These are phyloP conservation scores for Fomitopsis palustris DNA, from an alignment of 1,284 basidiomycete species.

Conservation along the genomic window DNA sequence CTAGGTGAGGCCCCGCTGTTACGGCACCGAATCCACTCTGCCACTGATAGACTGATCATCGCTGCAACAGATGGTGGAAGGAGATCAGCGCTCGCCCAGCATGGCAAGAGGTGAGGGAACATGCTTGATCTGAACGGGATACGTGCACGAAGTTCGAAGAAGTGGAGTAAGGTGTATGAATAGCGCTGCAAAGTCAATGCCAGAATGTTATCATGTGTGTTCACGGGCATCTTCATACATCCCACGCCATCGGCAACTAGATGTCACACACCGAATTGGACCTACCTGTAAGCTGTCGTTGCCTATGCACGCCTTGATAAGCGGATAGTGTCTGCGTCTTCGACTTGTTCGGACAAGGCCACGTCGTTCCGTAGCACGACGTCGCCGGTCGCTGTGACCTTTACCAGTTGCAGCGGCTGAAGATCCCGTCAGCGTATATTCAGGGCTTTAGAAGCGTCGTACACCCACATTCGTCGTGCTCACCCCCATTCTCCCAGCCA, in stretches of 20 bases:
- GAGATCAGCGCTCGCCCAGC: conserved; percentile 30
- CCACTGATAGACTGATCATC: background rate
- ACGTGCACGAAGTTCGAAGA: background rate
- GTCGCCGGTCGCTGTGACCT: background rate
- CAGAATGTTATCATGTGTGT: too few relatives aligned
- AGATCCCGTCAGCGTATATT: background rate
- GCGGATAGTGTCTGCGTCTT: background rate
- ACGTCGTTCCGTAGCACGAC: background rate
- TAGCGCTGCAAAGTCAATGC: too few relatives aligned
- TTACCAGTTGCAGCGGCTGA: conserved; percentile 22
- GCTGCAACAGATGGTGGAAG: conserved; percentile 31
- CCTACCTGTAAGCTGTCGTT: too few relatives aligned
- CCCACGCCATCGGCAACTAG: too few relatives aligned
- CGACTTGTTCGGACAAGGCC: background rate
- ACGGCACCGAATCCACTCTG: background rate
- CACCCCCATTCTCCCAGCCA: conserved; percentile 28
- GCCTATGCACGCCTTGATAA: background rate
- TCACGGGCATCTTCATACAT: too few relatives aligned
- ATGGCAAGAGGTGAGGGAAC: conserved; percentile 32
- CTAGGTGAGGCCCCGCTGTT: conserved; percentile 13
- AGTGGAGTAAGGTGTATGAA: too few relatives aligned
- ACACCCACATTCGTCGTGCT: conserved; percentile 6
- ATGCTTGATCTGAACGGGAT: conserved; percentile 1
- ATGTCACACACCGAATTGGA: too few relatives aligned
- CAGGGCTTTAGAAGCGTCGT: background rate